These are phyloP conservation scores for Barbatosphaeria neglecta DNA, from an alignment of 495 filamentous ascomycete species.

Conservation along the genomic window DNA sequence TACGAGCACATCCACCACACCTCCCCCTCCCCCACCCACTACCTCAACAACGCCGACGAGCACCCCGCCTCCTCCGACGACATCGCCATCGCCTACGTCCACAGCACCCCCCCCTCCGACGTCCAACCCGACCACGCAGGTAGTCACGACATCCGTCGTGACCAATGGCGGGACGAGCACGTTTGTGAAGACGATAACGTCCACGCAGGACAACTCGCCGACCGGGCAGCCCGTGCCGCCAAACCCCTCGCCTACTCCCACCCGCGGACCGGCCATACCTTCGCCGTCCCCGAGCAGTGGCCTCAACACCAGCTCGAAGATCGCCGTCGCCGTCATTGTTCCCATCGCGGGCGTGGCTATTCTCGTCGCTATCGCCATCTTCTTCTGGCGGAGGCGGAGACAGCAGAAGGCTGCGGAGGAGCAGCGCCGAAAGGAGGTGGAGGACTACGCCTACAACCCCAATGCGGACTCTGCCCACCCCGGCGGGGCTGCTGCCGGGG, in stretches of 20 bases:
- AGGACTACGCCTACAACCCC: slow-evolving; percentile 93
- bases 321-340: slow-evolving; percentile 87
- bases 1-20: slow-evolving; percentile 2
- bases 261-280: slow-evolving; percentile 16
- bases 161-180: slow-evolving; percentile 12
- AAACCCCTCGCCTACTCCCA: slow-evolving; percentile 11
- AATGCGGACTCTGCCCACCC: slow-evolving; percentile 84
- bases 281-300: slow-evolving; percentile 19
- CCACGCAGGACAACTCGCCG: slow-evolving; percentile 8
- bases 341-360: slow-evolving; percentile 83
- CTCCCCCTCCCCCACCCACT: slow-evolving; percentile 12
- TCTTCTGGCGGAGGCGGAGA: slow-evolving; percentile 79
- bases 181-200: slow-evolving; percentile 13
- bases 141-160: slow-evolving; percentile 12
- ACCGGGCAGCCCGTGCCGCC: slow-evolving; percentile 5
- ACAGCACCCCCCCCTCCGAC: slow-evolving; percentile 3
- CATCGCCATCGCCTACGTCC: slow-evolving; percentile 7
- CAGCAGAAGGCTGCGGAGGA: slow-evolving; percentile 76
- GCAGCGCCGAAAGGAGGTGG: slow-evolving; percentile 81
- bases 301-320: slow-evolving; percentile 42
- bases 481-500: slow-evolving; percentile 47
- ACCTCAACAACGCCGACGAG: slow-evolving; percentile 14
- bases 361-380: slow-evolving; percentile 62
- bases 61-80: slow-evolving; percentile 14
- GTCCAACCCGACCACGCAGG: neutral